Conservation (phyloP, 1,139 yeast species). For the Debaryomyces subglobosus region DNA sequence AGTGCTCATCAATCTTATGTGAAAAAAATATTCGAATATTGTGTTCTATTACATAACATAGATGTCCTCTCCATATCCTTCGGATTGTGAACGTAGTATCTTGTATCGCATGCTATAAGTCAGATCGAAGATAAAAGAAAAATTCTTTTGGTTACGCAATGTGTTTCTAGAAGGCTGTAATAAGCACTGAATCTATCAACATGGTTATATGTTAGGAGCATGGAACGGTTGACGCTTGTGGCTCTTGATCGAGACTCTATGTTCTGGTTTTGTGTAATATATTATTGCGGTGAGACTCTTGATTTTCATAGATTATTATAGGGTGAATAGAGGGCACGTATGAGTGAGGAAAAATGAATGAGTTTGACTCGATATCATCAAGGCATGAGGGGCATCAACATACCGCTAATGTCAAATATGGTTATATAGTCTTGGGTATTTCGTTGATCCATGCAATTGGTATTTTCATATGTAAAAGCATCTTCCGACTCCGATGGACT, state of each 20-base stretch:
- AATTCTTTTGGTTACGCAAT: background rate
- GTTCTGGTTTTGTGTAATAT: background rate
- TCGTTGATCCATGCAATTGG: slow-evolving; percentile 32
- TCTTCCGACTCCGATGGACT: slow-evolving; percentile 8
- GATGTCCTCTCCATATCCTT: no score
- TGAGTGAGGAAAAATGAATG: background rate
- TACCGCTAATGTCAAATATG: slow-evolving; percentile 49
- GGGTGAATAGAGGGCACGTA: background rate
- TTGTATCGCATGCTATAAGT: background rate
- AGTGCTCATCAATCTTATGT: background rate
- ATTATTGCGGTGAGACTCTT: background rate
- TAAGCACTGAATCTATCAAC: background rate
- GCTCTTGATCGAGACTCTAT: background rate
- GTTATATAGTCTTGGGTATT: slow-evolving; percentile 44
- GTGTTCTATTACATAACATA: background rate
- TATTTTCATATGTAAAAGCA: slow-evolving; percentile 17
- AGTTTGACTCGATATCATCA: slow-evolving; percentile 6
- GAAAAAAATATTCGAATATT: background rate
- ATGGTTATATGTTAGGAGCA: background rate
- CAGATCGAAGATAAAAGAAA: background rate
- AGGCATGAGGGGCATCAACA: slow-evolving; percentile 41
- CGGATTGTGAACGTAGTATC: background rate
- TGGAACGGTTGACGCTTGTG: background rate
- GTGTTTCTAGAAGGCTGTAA: background rate
- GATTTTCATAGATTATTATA: background rate